A percentile compares a stretch with the other conserved stretches of the same genome.
Evolutionary conservation across 2,329 filamentous ascomycete species (phyloP).

Genomic region (Aspergillus sp.): DNA sequence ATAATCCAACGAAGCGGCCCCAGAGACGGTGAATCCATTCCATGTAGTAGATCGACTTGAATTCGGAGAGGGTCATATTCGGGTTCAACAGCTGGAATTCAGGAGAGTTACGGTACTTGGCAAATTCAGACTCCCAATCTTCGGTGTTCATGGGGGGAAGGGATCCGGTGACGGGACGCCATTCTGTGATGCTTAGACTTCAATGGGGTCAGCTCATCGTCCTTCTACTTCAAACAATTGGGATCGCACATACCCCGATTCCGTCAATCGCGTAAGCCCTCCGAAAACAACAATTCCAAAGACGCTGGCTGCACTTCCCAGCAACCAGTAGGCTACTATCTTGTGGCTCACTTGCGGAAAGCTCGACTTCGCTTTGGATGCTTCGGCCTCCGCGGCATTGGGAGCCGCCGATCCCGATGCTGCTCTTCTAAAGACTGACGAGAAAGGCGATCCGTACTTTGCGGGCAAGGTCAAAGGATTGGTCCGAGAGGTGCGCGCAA

Average conservation of each 20-base stretch:
- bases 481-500: constrained; percentile 21
- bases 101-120: constrained; percentile 86
- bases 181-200: constrained; percentile 97
- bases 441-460: constrained; percentile 28
- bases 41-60: constrained; percentile 99
- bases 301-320: constrained; percentile 86
- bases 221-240: background rate
- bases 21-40: constrained; percentile 96
- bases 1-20: constrained; percentile 86
- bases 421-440: constrained; percentile 21
- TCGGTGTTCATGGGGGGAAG: constrained; percentile 73
- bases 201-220: background rate
- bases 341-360: constrained; percentile 67
- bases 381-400: constrained; percentile 20
- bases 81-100: constrained; percentile 92
- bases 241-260: constrained; percentile 68
- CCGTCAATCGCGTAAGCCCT: constrained; percentile 86
- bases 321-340: constrained; percentile 83
- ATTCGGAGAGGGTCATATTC: constrained; percentile 87
- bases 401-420: constrained; percentile 19
- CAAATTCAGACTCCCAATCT: constrained; percentile 91
- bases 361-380: constrained; percentile 31
- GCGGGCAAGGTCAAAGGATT: constrained; percentile 23
- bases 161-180: constrained; percentile 92
- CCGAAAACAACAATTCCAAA: constrained; percentile 97